Evolutionary conservation across 2,329 filamentous ascomycete species (phyloP).

Genomic region (Fusarium sarcochroum): DNA sequence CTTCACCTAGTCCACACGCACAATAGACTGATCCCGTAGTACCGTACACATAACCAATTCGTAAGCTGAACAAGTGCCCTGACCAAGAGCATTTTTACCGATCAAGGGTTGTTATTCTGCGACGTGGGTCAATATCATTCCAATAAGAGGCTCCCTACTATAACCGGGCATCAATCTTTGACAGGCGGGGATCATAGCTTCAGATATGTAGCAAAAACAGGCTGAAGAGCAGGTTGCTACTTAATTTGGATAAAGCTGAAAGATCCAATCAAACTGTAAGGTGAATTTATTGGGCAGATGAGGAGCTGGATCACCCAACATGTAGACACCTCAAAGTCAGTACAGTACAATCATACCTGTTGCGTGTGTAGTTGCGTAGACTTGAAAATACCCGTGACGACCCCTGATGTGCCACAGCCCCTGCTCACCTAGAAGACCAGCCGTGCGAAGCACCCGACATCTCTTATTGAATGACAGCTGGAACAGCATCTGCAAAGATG

Average conservation of each 20-base stretch:
- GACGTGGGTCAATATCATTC: constrained; percentile 41
- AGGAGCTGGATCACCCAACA: not conserved
- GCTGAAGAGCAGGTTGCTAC: not conserved
- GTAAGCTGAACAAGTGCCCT: constrained; percentile 25
- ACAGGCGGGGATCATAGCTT: not conserved
- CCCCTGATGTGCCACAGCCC: constrained; percentile 33
- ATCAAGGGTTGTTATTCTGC: constrained; percentile 16
- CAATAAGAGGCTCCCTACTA: constrained; percentile 26
- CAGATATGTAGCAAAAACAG: not conserved
- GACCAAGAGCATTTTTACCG: constrained; percentile 9
- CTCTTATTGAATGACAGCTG: constrained; percentile 20
- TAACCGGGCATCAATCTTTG: constrained; percentile 16
- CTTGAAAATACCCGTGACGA: not conserved
- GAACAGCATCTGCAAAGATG: not conserved
- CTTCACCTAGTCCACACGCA: constrained; percentile 12
- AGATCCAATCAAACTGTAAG: constrained; percentile 11
- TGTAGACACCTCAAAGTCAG: not conserved
- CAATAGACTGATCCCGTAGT: constrained; percentile 14
- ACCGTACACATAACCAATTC: constrained; percentile 23
- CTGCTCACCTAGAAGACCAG: constrained; percentile 17
- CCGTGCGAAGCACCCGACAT: constrained; percentile 8
- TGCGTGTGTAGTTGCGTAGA: constrained; percentile 11
- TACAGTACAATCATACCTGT: constrained; percentile 7
- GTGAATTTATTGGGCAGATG: not conserved
- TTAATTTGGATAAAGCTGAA: not conserved